These are phyloP conservation scores for Bruguiera parviflora DNA, from an alignment of 345 rosid genomes.

Conservation along the genomic window DNA sequence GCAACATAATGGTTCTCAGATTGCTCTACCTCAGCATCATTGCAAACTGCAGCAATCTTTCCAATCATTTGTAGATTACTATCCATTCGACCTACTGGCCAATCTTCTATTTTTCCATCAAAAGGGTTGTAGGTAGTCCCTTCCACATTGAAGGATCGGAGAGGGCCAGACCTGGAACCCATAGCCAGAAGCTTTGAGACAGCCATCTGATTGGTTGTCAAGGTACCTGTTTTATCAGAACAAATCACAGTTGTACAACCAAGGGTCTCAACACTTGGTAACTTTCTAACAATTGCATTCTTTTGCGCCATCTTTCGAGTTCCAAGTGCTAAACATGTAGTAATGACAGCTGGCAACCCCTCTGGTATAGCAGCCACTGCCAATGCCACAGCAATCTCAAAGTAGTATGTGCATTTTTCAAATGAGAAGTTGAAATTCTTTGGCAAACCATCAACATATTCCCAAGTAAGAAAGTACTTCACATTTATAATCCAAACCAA, in stretches of 20 bases:
- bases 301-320: slow-evolving; percentile 98
- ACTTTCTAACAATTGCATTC: slow-evolving; percentile 86
- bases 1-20: slow-evolving; percentile 64
- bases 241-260: slow-evolving; percentile 95
- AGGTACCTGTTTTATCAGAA: slow-evolving; percentile 91
- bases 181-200: slow-evolving; percentile 79
- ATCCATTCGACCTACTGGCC: slow-evolving; percentile 77
- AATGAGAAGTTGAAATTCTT: slow-evolving; percentile 82
- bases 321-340: slow-evolving; percentile 92
- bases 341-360: slow-evolving; percentile 94
- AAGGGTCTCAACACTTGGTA: slow-evolving; percentile 94
- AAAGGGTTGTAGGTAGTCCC: slow-evolving; percentile 79
- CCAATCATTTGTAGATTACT: slow-evolving; percentile 86
- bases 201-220: slow-evolving; percentile 93
- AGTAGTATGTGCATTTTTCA: slow-evolving; percentile 97
- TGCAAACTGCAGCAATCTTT: slow-evolving; percentile 82
- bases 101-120: slow-evolving; percentile 73
- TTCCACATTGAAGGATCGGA: slow-evolving; percentile 71
- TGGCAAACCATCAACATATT: slow-evolving; percentile 87
- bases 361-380: slow-evolving; percentile 99
- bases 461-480: slow-evolving; percentile 91
- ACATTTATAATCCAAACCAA: slow-evolving; percentile 93
- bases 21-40: slow-evolving; percentile 73
- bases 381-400: slow-evolving; percentile 93
- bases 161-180: slow-evolving; percentile 63